Base-by-base conservation (phyloP, 1,139 yeast genomes). In the Blastobotrys proliferans region DNA sequence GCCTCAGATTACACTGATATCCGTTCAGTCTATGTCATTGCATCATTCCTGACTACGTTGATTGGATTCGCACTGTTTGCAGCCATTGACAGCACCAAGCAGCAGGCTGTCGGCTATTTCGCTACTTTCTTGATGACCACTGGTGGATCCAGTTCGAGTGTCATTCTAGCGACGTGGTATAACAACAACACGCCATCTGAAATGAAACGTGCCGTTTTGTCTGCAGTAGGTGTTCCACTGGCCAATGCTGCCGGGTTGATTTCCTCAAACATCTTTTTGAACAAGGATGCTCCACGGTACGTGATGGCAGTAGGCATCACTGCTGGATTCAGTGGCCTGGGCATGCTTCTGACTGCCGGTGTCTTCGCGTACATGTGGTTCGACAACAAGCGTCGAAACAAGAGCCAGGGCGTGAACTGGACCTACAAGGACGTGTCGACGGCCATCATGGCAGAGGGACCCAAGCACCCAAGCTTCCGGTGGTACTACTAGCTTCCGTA, bases 211-310 rank as follows among this genome's bases (percentile, higher is more conserved):
- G 81, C 79, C 64, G 52, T 62, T 56, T 47, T 63, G 62, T 51
- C 79, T 58, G 68, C 59, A 58, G 77, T 63, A 60, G 80, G 80
- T 61, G 74, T 48, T 61, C 80, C 54, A 3, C 66, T 76, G 49
- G 81, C 80, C 35, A 76, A 77, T 52, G 73, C 77, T 36, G 80
- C 80, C 35, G 82, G 81, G 44, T 70, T 76, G 46, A 73, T 77
- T 42, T 68, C 81, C 8, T 70, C 79, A 17, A 76, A 72, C 52
- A 70, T 76, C 40, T 77, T 77, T 62, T 65, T 76, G 49, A 54
- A 70, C 18, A 68, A 69, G 50, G 80, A 76, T 54, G 72, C 79
- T 19, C 81, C 82, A 13, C 69, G 67, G 35, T 77, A 73, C 56
- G 64, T 56, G 33, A 75, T 75, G 1, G 81, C 81, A 16, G 64